Conservation (phyloP, 805 yeast genomes). For the Saccharomycopsis schoenii region DNA sequence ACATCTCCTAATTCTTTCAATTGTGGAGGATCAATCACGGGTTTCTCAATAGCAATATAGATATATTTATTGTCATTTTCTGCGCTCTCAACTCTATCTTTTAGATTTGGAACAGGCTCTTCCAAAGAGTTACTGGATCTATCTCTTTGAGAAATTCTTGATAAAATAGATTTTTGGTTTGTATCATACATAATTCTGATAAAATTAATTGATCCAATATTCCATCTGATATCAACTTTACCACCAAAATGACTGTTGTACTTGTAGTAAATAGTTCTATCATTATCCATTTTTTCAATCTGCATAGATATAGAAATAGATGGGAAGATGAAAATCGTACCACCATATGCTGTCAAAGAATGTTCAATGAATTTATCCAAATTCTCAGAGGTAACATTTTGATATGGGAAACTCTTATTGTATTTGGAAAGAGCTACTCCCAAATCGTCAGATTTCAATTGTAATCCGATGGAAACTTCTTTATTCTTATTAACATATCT, state of each 20-base stretch:
- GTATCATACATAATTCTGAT: constrained; percentile 89
- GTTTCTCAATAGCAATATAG: constrained; percentile 61
- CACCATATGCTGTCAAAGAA: constrained; percentile 61
- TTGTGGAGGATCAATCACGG: constrained; percentile 82
- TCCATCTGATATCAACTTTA: constrained; percentile 87
- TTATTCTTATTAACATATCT: constrained; percentile 30
- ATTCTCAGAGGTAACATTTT: constrained; percentile 32
- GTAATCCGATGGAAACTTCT: constrained; percentile 37
- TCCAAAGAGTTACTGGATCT: constrained; percentile 18
- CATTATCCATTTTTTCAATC: constrained; percentile 48
- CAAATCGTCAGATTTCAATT: constrained; percentile 52
- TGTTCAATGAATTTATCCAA: constrained; percentile 47
- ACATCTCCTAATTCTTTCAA: constrained; percentile 90
- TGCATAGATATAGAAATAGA: constrained; percentile 66
- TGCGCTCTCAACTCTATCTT: constrained; percentile 16
- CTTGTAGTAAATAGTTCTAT: constrained; percentile 50
- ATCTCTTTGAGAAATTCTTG: constrained; percentile 35
- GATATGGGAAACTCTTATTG: constrained; percentile 42
- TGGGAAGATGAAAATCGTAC: constrained; percentile 73
- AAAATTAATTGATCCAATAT: constrained; percentile 81
- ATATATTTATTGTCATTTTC: constrained; percentile 28
- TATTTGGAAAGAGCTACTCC: constrained; percentile 57
- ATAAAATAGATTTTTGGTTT: constrained; percentile 62
- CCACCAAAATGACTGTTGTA: constrained; percentile 77
- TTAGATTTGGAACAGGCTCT: constrained; percentile 27